These are phyloP conservation scores for Cupressus sempervirens DNA, from an alignment of 75 land plant genomes.

Conservation along the genomic window DNA sequence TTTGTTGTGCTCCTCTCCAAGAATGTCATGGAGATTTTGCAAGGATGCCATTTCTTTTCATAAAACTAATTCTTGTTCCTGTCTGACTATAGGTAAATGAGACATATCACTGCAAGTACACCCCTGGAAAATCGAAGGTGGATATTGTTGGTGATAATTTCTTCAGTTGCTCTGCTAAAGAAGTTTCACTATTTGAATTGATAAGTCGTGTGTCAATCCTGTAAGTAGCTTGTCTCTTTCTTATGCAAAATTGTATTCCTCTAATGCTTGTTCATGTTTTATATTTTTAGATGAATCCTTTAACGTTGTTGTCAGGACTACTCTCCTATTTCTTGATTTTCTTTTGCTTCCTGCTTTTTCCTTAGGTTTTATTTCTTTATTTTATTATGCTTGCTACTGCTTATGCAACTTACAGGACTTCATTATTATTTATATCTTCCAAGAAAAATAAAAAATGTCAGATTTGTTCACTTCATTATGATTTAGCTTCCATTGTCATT, in stretches of 20 bases:
- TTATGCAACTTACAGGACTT: neutral
- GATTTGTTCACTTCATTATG: neutral
- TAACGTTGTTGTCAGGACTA: neutral
- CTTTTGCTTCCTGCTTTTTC: neutral
- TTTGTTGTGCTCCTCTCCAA: neutral
- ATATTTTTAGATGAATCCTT: neutral
- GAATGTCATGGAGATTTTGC: neutral
- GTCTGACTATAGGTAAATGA: conserved; percentile 48
- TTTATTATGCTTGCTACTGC: neutral
- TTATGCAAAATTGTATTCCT: neutral
- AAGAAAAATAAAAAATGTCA: neutral
- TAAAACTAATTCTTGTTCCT: neutral
- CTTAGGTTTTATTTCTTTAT: neutral
- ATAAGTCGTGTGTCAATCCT: conserved; percentile 24
- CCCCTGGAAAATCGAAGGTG: conserved; percentile 39
- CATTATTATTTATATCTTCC: neutral
- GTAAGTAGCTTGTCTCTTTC: conserved; percentile 31
- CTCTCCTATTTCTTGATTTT: neutral
- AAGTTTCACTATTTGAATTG: conserved; percentile 42
- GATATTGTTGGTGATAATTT: conserved; percentile 36
- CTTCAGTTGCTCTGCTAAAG: conserved; percentile 41
- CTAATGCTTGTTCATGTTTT: neutral
- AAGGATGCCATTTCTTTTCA: neutral
- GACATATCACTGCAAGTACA: conserved; percentile 70
- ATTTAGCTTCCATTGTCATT: neutral